Conservation (phyloP, 108 stramenopile species). For the Fistulifera solaris region DNA sequence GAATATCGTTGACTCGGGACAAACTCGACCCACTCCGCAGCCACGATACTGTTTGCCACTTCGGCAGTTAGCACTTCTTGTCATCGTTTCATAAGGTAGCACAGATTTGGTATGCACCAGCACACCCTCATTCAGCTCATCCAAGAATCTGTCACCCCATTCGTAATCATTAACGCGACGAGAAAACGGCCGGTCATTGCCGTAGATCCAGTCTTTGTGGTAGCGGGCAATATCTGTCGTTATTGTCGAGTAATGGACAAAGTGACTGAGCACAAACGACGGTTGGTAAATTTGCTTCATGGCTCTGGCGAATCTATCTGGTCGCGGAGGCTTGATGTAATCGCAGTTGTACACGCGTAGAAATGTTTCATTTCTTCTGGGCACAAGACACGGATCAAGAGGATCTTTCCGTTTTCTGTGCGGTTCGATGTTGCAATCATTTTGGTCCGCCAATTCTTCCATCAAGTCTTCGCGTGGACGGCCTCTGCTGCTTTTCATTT, state of each 20-base stretch:
- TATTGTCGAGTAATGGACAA: constrained; percentile 75
- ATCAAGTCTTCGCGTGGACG: constrained; percentile 36
- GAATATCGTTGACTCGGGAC: constrained; percentile 40
- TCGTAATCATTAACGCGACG: neutral
- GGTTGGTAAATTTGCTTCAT: constrained; percentile 80
- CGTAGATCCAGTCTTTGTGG: neutral
- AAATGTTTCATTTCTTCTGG: constrained; percentile 28
- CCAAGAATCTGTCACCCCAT: constrained; percentile 14
- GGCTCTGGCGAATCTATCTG: constrained; percentile 46
- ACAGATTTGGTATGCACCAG: constrained; percentile 19
- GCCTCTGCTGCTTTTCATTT: constrained; percentile 51
- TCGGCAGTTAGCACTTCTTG: constrained; percentile 27
- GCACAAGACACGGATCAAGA: constrained; percentile 16
- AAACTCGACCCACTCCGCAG: constrained; percentile 40
- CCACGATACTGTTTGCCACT: constrained; percentile 10
- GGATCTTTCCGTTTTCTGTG: neutral
- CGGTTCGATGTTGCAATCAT: neutral
- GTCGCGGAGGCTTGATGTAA: constrained; percentile 44
- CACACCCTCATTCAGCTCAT: constrained; percentile 12
- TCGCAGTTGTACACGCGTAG: constrained; percentile 73
- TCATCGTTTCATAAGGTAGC: constrained; percentile 45
- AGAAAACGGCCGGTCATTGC: neutral
- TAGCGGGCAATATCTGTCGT: constrained; percentile 20
- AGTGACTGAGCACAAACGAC: constrained; percentile 58
- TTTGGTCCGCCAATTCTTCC: constrained; percentile 11